A percentile compares a stretch with the other conserved stretches of the same genome.
These are phyloP conservation scores for Penicillium sp. DNA, from an alignment of 2,329 filamentous ascomycete genomes.

Conservation along the genomic window DNA sequence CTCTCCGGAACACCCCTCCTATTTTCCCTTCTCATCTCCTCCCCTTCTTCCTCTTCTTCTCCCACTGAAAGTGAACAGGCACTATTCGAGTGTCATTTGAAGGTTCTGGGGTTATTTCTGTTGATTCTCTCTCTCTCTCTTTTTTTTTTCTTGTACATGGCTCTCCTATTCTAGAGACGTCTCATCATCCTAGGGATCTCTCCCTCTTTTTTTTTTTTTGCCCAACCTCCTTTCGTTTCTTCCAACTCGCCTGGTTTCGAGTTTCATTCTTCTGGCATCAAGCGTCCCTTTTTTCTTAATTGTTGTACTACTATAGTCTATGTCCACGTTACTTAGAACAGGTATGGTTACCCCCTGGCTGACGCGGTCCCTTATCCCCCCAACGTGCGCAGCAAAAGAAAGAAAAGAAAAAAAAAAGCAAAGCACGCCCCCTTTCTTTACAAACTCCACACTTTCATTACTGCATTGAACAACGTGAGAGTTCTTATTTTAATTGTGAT, in stretches of 20 bases:
- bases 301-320: slow-evolving; percentile 36
- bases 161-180: slow-evolving; percentile 30
- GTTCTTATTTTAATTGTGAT: slow-evolving; percentile 13
- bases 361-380: slow-evolving; percentile 21
- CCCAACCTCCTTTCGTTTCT: slow-evolving; percentile 24
- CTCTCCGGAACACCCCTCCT: slow-evolving; percentile 11
- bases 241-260: slow-evolving; percentile 27
- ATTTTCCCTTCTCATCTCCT: slow-evolving; percentile 22
- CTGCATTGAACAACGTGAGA: not conserved
- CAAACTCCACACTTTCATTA: slow-evolving; percentile 1
- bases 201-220: slow-evolving; percentile 22
- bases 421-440: slow-evolving; percentile 5
- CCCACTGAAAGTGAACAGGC: slow-evolving; percentile 21
- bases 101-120: slow-evolving; percentile 28
- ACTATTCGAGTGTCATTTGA: slow-evolving; percentile 32
- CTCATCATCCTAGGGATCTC: slow-evolving; percentile 24
- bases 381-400: slow-evolving; percentile 7
- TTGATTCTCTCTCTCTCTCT: slow-evolving; percentile 10
- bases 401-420: slow-evolving; percentile 9
- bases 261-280: slow-evolving; percentile 25
- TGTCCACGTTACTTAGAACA: slow-evolving; percentile 33
- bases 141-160: slow-evolving; percentile 34
- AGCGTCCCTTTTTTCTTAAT: slow-evolving; percentile 30
- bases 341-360: slow-evolving; percentile 30
- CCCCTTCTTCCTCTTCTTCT: slow-evolving; percentile 7